Evolutionary conservation across 352 stramenopile genomes (phyloP).

Genomic region (Phytopythium litorale): DNA sequence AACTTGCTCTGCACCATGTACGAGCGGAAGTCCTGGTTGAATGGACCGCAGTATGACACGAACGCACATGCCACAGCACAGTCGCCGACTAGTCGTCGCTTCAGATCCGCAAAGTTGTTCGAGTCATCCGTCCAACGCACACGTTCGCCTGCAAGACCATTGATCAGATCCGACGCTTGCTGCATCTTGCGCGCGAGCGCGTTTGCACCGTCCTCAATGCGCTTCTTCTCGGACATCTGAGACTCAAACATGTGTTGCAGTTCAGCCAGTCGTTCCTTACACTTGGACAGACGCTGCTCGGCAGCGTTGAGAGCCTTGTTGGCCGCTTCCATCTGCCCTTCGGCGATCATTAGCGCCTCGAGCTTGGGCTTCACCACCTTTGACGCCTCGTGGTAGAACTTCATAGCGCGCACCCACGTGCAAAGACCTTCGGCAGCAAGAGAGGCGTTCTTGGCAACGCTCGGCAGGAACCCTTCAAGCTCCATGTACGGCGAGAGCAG

Average conservation of each 20-base stretch:
- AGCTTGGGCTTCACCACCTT: conserved; percentile 99
- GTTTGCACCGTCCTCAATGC: conserved; percentile 96
- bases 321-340: conserved; percentile 96
- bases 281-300: conserved; percentile 91
- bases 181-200: conserved; percentile 96
- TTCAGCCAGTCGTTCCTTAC: conserved; percentile 93
- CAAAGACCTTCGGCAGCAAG: conserved; percentile 95
- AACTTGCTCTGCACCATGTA: conserved; percentile 98
- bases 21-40: conserved; percentile 97
- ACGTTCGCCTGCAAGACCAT: conserved; percentile 94
- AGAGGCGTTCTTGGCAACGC: conserved; percentile 96
- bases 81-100: conserved; percentile 95
- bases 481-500: conserved; percentile 96
- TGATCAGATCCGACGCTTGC: conserved; percentile 96
- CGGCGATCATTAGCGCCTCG: conserved; percentile 94
- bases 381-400: conserved; percentile 97
- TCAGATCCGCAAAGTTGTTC: conserved; percentile 97
- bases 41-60: conserved; percentile 97
- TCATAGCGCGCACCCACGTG: conserved; percentile 98
- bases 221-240: conserved; percentile 96
- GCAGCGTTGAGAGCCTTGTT: conserved; percentile 95
- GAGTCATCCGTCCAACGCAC: conserved; percentile 97
- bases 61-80: conserved; percentile 97
- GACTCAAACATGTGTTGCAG: conserved; percentile 97
- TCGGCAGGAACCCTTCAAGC: conserved; percentile 94